phyloP scores from a whole-genome alignment of 768 basidiomycete genomes.

The Rhizopogon vesiculosus region DNA sequence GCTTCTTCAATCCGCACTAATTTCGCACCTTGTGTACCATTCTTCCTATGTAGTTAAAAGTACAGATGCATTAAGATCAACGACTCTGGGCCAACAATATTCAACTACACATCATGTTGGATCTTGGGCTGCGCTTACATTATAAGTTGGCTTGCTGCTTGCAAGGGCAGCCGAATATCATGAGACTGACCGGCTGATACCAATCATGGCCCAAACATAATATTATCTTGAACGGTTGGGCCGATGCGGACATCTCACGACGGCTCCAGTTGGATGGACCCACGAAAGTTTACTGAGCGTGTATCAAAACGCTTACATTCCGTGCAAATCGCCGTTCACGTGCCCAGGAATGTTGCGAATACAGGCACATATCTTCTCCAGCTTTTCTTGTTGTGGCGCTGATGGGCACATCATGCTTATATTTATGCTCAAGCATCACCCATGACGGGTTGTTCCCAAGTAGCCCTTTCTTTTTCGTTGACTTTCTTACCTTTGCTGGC shows the following conservation, averaged over 20 bases:
- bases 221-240: no score
- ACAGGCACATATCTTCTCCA: not conserved
- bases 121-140: no score
- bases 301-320: not conserved
- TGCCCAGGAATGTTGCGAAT: not conserved
- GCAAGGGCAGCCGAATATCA: no score
- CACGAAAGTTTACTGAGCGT: not conserved
- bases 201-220: not conserved
- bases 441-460: not conserved
- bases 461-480: not conserved
- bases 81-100: no score
- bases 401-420: not conserved
- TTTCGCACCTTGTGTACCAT: no score
- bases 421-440: not conserved
- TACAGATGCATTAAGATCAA: no score
- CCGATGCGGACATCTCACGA: not conserved
- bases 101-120: no score
- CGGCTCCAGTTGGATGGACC: not conserved
- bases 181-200: not conserved
- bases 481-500: not conserved
- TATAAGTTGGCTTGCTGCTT: no score
- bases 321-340: conserved; percentile 3
- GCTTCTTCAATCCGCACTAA: no score
- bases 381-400: not conserved
- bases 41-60: no score